A percentile compares a stretch with the other conserved stretches of the same genome.
Conservation (phyloP, 23 red algal species). For the Gracilaria gracilis region DNA sequence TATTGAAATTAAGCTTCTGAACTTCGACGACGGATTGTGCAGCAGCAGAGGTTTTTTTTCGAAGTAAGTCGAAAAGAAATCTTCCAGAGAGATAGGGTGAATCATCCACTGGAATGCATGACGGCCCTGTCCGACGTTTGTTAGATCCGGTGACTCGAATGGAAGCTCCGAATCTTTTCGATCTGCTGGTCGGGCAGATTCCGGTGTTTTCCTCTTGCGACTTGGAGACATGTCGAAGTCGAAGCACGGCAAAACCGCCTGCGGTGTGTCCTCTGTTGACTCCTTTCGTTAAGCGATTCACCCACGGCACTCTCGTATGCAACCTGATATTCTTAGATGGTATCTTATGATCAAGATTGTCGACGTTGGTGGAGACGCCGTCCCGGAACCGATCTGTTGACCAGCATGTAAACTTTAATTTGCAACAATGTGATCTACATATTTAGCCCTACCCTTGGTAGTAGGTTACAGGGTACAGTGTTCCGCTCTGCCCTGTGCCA, state of each 20-base stretch:
- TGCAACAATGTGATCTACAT: not conserved
- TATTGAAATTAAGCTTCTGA: conserved; percentile 13
- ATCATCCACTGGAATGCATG: conserved; percentile 62
- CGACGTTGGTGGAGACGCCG: too few relatives aligned
- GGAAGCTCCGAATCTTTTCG: not conserved
- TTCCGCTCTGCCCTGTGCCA: too few relatives aligned
- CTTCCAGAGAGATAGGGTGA: not conserved
- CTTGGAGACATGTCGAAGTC: conserved; percentile 10
- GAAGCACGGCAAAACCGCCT: too few relatives aligned
- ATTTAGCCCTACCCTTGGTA: too few relatives aligned
- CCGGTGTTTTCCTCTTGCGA: conserved; percentile 2
- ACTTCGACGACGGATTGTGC: conserved; percentile 41
- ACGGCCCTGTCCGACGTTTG: conserved; percentile 30
- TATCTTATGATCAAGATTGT: too few relatives aligned
- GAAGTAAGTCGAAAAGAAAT: conserved; percentile 60
- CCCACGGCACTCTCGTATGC: too few relatives aligned
- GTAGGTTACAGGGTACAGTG: too few relatives aligned
- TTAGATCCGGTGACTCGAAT: not conserved
- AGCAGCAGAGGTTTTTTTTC: conserved; percentile 49
- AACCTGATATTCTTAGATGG: too few relatives aligned
- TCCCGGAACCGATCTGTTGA: too few relatives aligned
- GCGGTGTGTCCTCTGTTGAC: too few relatives aligned
- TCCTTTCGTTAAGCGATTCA: too few relatives aligned
- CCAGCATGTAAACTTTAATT: too few relatives aligned
- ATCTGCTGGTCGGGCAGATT: not conserved